Percentiles rank a stretch among this genome's conserved stretches.
Conservation (phyloP, 148 eudicot genomes). For the Rhododendron vialii region DNA sequence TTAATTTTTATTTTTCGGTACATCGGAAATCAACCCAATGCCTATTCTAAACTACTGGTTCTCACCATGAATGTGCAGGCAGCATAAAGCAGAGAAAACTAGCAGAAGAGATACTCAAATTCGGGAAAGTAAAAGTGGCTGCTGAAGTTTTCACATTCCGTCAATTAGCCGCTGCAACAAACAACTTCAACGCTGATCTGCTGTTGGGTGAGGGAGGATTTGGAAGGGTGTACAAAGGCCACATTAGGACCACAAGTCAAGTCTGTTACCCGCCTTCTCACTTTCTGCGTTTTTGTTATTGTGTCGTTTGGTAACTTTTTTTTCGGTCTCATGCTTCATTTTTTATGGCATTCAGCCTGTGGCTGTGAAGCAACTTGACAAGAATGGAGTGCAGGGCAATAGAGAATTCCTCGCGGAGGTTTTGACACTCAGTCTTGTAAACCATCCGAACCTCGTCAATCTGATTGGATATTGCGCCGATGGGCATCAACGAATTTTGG, state of each 20-base stretch:
- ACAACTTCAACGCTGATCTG: slow-evolving; percentile 61
- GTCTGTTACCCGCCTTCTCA: slow-evolving; percentile 20
- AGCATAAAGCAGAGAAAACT: slow-evolving; percentile 44
- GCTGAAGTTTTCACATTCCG: slow-evolving; percentile 76
- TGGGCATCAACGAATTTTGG: slow-evolving; percentile 86
- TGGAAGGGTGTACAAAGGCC: slow-evolving; percentile 89
- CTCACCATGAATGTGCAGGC: slow-evolving; percentile 9
- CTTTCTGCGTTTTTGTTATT: background rate
- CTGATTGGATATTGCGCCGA: slow-evolving; percentile 89
- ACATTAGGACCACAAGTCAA: slow-evolving; percentile 42
- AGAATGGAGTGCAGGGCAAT: slow-evolving; percentile 75
- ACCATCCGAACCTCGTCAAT: slow-evolving; percentile 80
- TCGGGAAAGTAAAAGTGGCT: slow-evolving; percentile 35
- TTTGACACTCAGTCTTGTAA: slow-evolving; percentile 55
- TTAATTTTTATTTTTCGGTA: too few species aligned
- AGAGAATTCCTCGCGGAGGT: slow-evolving; percentile 80
- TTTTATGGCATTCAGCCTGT: slow-evolving; percentile 43
- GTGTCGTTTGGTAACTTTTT: background rate
- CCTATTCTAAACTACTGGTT: background rate
- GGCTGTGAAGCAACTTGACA: slow-evolving; percentile 88
- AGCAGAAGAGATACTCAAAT: slow-evolving; percentile 38
- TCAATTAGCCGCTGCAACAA: slow-evolving; percentile 72
- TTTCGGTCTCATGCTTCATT: background rate
- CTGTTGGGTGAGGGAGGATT: slow-evolving; percentile 90
- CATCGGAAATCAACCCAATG: background rate